Percentiles rank a stretch among this genome's conserved stretches.
Conservation (phyloP, 495 filamentous ascomycete genomes). For the Geopyxis carbonaria region DNA sequence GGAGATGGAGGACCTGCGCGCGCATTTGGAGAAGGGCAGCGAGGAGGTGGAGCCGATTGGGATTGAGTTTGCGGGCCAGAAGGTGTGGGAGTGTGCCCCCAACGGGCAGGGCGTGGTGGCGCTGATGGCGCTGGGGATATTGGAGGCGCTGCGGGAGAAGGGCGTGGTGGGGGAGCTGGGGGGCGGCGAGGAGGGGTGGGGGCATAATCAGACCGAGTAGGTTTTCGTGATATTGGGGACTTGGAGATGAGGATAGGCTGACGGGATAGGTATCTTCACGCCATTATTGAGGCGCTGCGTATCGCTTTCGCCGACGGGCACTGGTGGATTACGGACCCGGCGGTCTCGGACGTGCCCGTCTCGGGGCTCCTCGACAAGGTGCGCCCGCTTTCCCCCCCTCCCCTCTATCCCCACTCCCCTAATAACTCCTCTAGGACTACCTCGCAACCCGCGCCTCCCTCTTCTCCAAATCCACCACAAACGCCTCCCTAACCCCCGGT, state of each 20-base stretch:
- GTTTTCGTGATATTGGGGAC: background rate
- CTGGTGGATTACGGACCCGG: constrained; percentile 81
- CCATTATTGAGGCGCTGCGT: constrained; percentile 72
- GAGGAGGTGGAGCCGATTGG: constrained; percentile 62
- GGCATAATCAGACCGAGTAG: constrained; percentile 26
- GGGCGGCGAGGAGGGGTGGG: constrained; percentile 3
- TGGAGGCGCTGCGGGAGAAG: constrained; percentile 62
- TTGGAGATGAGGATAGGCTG: background rate
- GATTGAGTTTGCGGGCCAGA: constrained; percentile 13
- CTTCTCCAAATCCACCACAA: constrained; percentile 44
- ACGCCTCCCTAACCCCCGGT: constrained; percentile 40
- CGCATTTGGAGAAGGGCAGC: constrained; percentile 55
- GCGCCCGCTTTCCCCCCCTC: background rate
- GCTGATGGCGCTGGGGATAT: constrained; percentile 79
- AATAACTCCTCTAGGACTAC: no score
- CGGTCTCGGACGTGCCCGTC: constrained; percentile 46
- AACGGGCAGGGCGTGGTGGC: constrained; percentile 95
- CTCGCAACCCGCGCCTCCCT: constrained; percentile 51
- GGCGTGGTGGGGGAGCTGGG: constrained; percentile 42
- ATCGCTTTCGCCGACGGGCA: constrained; percentile 81
- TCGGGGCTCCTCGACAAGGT: constrained; percentile 39
- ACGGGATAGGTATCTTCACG: constrained; percentile 56
- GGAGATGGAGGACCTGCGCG: constrained; percentile 58
- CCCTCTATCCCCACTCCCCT: constrained; percentile 17
- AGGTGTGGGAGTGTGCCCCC: constrained; percentile 94